A percentile compares a stretch with the other conserved stretches of the same genome.
Conservation (phyloP, 2,329 filamentous ascomycete genomes). For the Monosporascus sp. region DNA sequence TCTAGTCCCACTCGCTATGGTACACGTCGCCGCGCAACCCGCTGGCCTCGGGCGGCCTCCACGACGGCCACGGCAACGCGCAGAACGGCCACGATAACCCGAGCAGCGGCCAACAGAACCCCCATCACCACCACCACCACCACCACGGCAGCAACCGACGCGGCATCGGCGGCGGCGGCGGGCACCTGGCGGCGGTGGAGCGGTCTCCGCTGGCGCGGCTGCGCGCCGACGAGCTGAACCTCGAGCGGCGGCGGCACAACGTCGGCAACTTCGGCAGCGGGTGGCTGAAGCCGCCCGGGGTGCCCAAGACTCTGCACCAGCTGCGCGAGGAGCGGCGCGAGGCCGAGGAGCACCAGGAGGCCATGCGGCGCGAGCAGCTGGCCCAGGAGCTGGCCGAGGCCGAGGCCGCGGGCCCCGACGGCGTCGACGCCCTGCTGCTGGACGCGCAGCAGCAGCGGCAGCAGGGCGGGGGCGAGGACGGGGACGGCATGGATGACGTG, state of each 20-base stretch:
- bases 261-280: slow-evolving; percentile 81
- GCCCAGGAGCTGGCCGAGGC: slow-evolving; percentile 71
- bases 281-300: slow-evolving; percentile 87
- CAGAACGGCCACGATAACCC: slow-evolving; percentile 13
- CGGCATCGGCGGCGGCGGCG: slow-evolving; percentile 24
- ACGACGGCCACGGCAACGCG: slow-evolving; percentile 29
- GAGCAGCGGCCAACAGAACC: slow-evolving; percentile 24
- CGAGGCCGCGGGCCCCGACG: slow-evolving; percentile 40
- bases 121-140: slow-evolving; percentile 15
- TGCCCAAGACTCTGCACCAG: slow-evolving; percentile 84
- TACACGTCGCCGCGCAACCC: slow-evolving; percentile 60
- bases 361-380: slow-evolving; percentile 63
- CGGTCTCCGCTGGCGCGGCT: slow-evolving; percentile 64
- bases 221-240: slow-evolving; percentile 68
- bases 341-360: slow-evolving; percentile 76
- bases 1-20: slow-evolving; percentile 68
- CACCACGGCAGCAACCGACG: slow-evolving; percentile 19
- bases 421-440: slow-evolving; percentile 26
- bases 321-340: slow-evolving; percentile 86
- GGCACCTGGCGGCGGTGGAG: slow-evolving; percentile 40
- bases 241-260: slow-evolving; percentile 72
- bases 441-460: slow-evolving; percentile 36
- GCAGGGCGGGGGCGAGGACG: slow-evolving; percentile 41
- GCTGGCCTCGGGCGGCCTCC: slow-evolving; percentile 25
- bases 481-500: slow-evolving; percentile 47